Percentiles rank a stretch among this genome's conserved stretches.
These are phyloP conservation scores for Hymenoscyphus fructigenus DNA, from an alignment of 2,329 filamentous ascomycete genomes.

Conservation along the genomic window DNA sequence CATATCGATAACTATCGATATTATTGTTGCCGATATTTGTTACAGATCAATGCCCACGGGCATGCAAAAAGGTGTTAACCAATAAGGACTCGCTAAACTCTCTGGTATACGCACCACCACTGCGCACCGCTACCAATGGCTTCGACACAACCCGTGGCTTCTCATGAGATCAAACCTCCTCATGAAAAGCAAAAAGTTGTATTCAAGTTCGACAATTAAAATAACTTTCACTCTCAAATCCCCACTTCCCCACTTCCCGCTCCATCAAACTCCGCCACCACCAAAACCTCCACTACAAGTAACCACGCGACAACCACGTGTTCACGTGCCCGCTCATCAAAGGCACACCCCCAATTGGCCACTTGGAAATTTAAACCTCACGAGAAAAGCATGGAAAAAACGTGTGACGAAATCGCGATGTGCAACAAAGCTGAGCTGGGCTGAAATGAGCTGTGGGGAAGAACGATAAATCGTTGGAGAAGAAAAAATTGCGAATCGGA, in stretches of 20 bases:
- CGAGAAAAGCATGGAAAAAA: not conserved
- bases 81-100: too few relatives aligned
- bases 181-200: too few relatives aligned
- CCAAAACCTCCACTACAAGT: not conserved
- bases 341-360: not conserved
- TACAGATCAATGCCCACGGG: too few relatives aligned
- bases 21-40: too few relatives aligned
- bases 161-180: too few relatives aligned
- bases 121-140: too few relatives aligned
- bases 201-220: not conserved
- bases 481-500: not conserved
- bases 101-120: too few relatives aligned
- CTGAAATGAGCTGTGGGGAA: too few relatives aligned
- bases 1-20: too few relatives aligned
- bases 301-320: not conserved
- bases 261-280: not conserved
- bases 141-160: too few relatives aligned
- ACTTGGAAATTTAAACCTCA: not conserved
- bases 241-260: not conserved
- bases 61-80: too few relatives aligned
- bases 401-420: constrained; percentile 1
- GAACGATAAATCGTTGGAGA: too few relatives aligned
- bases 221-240: not conserved
- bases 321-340: not conserved
- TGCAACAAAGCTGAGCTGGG: not conserved